Evolutionary conservation across 2,329 filamentous ascomycete genomes (phyloP).

Genomic region (Cercospora nicotianae): DNA sequence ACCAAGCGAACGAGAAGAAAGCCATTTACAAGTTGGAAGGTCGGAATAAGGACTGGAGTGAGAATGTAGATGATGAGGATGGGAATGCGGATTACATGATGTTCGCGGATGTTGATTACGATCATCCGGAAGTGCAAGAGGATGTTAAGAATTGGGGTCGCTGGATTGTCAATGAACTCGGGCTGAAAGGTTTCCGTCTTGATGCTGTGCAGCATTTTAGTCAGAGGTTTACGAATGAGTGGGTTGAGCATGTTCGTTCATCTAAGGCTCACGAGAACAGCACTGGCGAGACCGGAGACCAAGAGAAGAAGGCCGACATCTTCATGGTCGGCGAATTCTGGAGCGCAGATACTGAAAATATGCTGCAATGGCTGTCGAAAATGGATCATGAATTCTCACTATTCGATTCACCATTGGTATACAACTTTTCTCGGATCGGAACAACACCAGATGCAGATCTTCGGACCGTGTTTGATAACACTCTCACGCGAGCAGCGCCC

Average conservation of each 20-base stretch:
- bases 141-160: conserved; percentile 67
- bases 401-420: conserved; percentile 67
- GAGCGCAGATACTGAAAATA: conserved; percentile 57
- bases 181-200: conserved; percentile 64
- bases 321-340: conserved; percentile 71
- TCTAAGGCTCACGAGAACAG: neutral
- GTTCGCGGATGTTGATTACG: conserved; percentile 69
- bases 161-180: conserved; percentile 63
- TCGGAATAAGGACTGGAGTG: conserved; percentile 60
- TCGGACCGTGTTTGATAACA: conserved; percentile 40
- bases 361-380: conserved; percentile 52
- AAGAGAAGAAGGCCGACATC: conserved; percentile 48
- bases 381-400: conserved; percentile 60
- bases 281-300: neutral
- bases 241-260: conserved; percentile 54
- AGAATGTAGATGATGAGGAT: conserved; percentile 60
- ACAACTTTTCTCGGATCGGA: conserved; percentile 58
- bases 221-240: conserved; percentile 61
- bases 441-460: conserved; percentile 61
- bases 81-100: conserved; percentile 65
- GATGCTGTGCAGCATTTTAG: conserved; percentile 73
- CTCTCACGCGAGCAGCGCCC: conserved; percentile 23
- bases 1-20: conserved; percentile 56
- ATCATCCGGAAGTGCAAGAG: conserved; percentile 59
- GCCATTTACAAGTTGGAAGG: conserved; percentile 61